Base-by-base conservation (phyloP, 2,329 filamentous ascomycete genomes). In the Trichophyton equinum region DNA sequence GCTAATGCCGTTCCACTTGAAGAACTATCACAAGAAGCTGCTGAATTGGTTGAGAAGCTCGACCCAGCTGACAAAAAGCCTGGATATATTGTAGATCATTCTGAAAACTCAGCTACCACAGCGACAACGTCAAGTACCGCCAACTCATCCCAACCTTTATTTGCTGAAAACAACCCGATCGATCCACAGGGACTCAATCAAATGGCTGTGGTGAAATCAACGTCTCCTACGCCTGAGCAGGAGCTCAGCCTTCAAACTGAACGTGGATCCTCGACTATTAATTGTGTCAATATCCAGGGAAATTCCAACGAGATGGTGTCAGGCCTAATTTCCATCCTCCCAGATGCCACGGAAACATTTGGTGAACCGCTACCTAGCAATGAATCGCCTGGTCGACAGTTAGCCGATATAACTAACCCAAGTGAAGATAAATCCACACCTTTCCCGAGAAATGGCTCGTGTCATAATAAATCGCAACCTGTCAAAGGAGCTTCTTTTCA, bases 1-100 rank as follows among this genome's bases (percentile, higher is more conserved):
- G 83, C 85, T 18, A 79, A 76, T 18, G 77, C 76, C 38, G 69
- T 76, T 1, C 76, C 80, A 0, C 59, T 9, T 18, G 63, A 65
- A 36, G 61, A 64, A 27, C 30, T 65, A 9, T 64, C 64, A 6
- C 62, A 66, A 49, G 63, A 66, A 46, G 38, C 30, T 30, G 53
- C 60, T 5, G 15, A 51, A 3, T 65, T 61, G 59, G 59, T 22
- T 7, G 42, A 57, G 4, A 63, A 58, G 22, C 44, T 66, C 11
- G 60, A 63, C 25, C 55, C 42, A 13, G 56, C 57, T 18, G 60
- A 64, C 22, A 36, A 57, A 13, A 62, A 57, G 20, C 40, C 38
- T 8, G 59, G 62, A n/a, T 66, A 66, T 55, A 62, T 64, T 42
- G 33, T 64, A 15, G 64, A 65, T 20, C 9, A 59, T 30, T 65